A percentile compares a stretch with the other conserved stretches of the same genome.
phyloP scores from a whole-genome alignment of 148 eudicot genomes.

The Cornus florida region DNA sequence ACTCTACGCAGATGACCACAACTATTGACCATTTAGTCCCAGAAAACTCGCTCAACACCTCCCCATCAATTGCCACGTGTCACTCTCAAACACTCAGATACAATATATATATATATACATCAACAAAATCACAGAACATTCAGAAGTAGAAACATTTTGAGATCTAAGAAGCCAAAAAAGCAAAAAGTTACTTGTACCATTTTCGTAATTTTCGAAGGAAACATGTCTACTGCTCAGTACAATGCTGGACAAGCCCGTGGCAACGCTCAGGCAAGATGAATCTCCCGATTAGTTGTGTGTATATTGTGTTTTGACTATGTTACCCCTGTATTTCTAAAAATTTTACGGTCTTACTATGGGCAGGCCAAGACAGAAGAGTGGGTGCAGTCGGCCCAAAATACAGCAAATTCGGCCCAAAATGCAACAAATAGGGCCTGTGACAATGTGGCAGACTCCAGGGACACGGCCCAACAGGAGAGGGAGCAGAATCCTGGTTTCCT shows the following conservation, averaged over 20 bases:
- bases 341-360: background rate
- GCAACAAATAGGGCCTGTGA: conserved; percentile 2
- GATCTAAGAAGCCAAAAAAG: background rate
- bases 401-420: conserved; percentile 22
- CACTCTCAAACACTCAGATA: background rate
- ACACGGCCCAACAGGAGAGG: conserved; percentile 21
- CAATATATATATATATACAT: background rate
- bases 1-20: too few species aligned
- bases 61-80: background rate
- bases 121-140: background rate
- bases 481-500: conserved; percentile 20
- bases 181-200: background rate
- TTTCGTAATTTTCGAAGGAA: background rate
- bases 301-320: background rate
- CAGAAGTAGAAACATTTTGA: background rate
- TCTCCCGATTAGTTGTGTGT: background rate
- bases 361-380: conserved; percentile 24
- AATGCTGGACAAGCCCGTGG: background rate
- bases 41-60: background rate
- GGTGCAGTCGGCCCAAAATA: conserved; percentile 23
- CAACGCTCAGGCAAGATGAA: background rate
- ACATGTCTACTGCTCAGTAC: background rate
- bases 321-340: background rate
- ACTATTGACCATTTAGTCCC: background rate
- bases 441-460: conserved; percentile 8